Conservation (phyloP, 2,329 filamentous ascomycete species). For the Monilinia fructigena region DNA sequence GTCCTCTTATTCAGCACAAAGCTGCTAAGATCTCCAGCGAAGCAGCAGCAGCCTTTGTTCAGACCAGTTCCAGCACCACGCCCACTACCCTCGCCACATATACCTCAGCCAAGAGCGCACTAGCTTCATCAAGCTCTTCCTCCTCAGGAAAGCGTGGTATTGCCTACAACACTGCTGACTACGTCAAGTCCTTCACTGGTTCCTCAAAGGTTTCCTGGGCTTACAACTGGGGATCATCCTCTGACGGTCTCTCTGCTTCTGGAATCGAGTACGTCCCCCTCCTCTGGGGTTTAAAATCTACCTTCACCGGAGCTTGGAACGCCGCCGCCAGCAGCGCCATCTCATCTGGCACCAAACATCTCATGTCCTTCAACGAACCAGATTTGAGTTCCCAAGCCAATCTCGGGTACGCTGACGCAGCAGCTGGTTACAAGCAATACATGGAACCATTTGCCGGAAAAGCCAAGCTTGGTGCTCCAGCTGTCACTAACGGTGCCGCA, state of each 20-base stretch:
- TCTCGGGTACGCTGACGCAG: slow-evolving; percentile 41
- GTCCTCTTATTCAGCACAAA: neutral
- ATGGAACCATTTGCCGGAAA: slow-evolving; percentile 48
- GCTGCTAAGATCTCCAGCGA: no score
- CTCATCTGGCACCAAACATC: slow-evolving; percentile 51
- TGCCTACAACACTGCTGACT: slow-evolving; percentile 60
- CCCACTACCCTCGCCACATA: slow-evolving; percentile 20
- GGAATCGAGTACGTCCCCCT: slow-evolving; percentile 63
- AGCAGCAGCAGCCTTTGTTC: neutral
- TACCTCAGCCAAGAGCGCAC: neutral
- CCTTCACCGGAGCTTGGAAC: slow-evolving; percentile 50
- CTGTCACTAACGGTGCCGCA: slow-evolving; percentile 48
- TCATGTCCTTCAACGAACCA: slow-evolving; percentile 72
- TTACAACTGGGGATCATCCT: slow-evolving; percentile 65
- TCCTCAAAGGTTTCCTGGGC: slow-evolving; percentile 53
- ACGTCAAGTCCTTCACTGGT: slow-evolving; percentile 52
- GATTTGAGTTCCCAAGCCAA: slow-evolving; percentile 61
- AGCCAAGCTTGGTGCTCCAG: slow-evolving; percentile 48
- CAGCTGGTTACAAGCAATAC: slow-evolving; percentile 43
- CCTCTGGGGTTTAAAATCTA: slow-evolving; percentile 55
- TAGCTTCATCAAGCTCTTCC: slow-evolving; percentile 12
- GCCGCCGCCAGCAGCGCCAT: slow-evolving; percentile 53
- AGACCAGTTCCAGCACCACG: slow-evolving; percentile 4
- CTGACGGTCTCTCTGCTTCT: slow-evolving; percentile 43
- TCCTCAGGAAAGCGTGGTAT: slow-evolving; percentile 57